phyloP scores from a whole-genome alignment of 2,329 filamentous ascomycete species.

The Raffaelea deltoideospora region DNA sequence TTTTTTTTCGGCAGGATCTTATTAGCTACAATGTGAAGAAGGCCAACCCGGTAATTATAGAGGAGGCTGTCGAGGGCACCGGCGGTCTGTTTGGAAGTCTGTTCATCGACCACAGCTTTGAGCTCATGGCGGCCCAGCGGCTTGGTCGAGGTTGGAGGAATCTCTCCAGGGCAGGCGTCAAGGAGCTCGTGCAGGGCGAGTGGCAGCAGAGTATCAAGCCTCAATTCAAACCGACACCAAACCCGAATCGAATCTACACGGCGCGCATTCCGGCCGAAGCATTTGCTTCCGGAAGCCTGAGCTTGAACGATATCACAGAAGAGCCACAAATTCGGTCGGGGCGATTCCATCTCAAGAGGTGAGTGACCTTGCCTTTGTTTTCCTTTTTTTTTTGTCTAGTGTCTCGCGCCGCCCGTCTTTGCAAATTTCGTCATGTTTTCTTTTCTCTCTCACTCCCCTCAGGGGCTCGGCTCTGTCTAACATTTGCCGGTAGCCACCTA shows the following conservation, averaged over 20 bases:
- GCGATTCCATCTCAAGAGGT: slow-evolving; percentile 14
- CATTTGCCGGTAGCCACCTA: slow-evolving; percentile 18
- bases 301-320: slow-evolving; percentile 2
- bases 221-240: slow-evolving; percentile 18
- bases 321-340: slow-evolving; percentile 6
- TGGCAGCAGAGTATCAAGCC: slow-evolving; percentile 21
- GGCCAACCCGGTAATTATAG: slow-evolving; percentile 20
- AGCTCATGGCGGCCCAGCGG: slow-evolving; percentile 26
- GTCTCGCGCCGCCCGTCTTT: too few species aligned
- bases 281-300: slow-evolving; percentile 4
- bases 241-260: slow-evolving; percentile 3
- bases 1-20: too few species aligned
- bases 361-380: slow-evolving; percentile 12
- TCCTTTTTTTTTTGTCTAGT: background rate
- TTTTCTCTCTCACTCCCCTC: too few species aligned
- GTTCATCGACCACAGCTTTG: slow-evolving; percentile 33
- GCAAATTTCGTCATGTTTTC: too few species aligned
- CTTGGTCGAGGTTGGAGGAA: slow-evolving; percentile 29
- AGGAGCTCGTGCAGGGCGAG: slow-evolving; percentile 27
- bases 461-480: too few species aligned
- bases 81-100: slow-evolving; percentile 34
- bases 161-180: slow-evolving; percentile 24
- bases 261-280: slow-evolving; percentile 7
- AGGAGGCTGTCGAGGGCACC: slow-evolving; percentile 32
- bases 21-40: slow-evolving; percentile 32